Base-by-base conservation (phyloP, 495 filamentous ascomycete species). In the Pseudoneurospora amorphoporcata region DNA sequence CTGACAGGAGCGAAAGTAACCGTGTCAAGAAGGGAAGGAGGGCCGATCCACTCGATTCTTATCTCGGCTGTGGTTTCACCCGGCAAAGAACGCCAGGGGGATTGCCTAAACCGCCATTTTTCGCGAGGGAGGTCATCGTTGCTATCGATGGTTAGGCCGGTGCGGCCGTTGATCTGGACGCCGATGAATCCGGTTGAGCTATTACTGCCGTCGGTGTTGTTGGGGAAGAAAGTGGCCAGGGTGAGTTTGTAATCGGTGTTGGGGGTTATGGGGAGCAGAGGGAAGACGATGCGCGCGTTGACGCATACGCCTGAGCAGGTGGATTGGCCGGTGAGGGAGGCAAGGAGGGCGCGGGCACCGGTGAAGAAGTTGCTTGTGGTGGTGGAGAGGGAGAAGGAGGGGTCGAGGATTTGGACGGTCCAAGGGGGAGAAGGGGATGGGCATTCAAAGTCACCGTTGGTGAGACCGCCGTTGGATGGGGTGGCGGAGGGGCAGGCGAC, bases 391-490 rank as follows among this genome's bases (percentile, higher is more conserved):
- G 53, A 69, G 19, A 69, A 68, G 39, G 68, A 53, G 3, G 69
- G 23, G 42, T 78, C 76, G n/a, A 72, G 72, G 8, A 74, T 70
- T 40, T 76, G 53, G 38, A 73, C 47, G 4, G 47, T 72, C 77
- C 77, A 78, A 1, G 76, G 72, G 6, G 70, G 71, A 19, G 71
- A 14, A 1, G 65, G 70, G 19, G 72, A 14, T 0, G 69, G 72
- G 29, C 77, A 78, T 45, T 78, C 77, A 39, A 78, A 78, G 38
- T 78, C 77, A 7, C 77, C 74, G 58, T 76, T 71, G 6, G 72
- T 42, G 17, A 78, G 16, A 53, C 72, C 69, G 42, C 43, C 40
- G 14, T 43, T 39, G 16, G 61, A 43, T 2, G 61, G 65, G 12
- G 70, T 38, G 14, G 72, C 72, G 16, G 74, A 58, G 35, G 69